Evolutionary conservation across 352 stramenopile species (phyloP).

Genomic region (Globisporangium irregulare): DNA sequence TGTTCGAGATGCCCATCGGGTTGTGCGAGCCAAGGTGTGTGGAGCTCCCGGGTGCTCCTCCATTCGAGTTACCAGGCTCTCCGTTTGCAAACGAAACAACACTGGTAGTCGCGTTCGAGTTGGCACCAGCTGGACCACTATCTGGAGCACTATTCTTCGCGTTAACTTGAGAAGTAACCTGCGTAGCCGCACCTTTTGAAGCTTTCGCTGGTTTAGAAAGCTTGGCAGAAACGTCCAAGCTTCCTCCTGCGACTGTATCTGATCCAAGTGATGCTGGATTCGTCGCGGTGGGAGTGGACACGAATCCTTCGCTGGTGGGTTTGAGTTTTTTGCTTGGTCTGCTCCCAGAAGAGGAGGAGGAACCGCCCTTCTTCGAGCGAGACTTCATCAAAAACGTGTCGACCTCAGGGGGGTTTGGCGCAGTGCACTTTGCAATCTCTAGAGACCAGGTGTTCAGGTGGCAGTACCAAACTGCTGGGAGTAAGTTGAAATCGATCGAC

Average conservation of each 20-base stretch:
- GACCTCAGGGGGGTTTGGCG: conserved; percentile 68
- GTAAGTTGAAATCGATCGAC: conserved; percentile 84
- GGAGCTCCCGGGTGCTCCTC: not conserved
- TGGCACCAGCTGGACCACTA: not conserved
- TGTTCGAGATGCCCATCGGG: not conserved
- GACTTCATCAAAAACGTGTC: conserved; percentile 63
- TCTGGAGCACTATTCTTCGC: not conserved
- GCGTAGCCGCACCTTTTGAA: conserved; percentile 7
- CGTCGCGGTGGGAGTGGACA: not conserved
- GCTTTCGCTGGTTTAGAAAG: conserved; percentile 11
- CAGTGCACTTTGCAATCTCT: conserved; percentile 65
- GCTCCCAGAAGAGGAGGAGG: conserved; percentile 11
- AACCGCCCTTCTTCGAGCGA: conserved; percentile 48
- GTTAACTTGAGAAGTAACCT: not conserved
- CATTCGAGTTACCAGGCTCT: not conserved
- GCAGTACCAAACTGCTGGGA: conserved; percentile 91
- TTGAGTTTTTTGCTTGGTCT: conserved; percentile 58
- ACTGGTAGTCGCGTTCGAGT: not conserved
- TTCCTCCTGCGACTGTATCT: not conserved
- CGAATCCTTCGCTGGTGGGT: conserved; percentile 7
- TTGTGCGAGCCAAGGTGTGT: not conserved
- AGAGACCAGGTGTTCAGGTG: conserved; percentile 78
- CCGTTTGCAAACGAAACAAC: not conserved
- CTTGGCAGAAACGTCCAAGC: not conserved
- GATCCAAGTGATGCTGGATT: not conserved